Evolutionary conservation across 306 rosid species (phyloP).

Genomic region (Dryas drummondii): DNA sequence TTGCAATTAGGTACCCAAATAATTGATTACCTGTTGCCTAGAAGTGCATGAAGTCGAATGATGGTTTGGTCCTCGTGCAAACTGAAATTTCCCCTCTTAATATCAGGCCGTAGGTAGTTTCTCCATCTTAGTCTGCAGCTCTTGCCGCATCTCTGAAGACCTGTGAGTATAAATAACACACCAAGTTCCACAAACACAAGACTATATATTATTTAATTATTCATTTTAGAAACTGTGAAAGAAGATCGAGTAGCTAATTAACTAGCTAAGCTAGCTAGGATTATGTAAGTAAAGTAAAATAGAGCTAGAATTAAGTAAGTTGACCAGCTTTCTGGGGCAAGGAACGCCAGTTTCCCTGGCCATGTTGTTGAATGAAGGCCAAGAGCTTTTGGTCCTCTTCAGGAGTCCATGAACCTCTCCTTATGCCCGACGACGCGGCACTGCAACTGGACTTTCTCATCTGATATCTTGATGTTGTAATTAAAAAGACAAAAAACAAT

Average conservation of each 20-base stretch:
- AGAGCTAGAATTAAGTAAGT: too few species aligned
- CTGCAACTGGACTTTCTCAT: too few species aligned
- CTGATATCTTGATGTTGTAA: too few species aligned
- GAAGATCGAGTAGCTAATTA: background rate
- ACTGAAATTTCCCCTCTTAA: conserved; percentile 27
- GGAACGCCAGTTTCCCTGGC: conserved; percentile 27
- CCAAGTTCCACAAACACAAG: too few species aligned
- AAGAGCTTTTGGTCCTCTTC: conserved; percentile 32
- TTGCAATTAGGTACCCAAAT: too few species aligned
- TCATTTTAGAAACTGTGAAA: too few species aligned
- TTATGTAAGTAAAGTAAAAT: too few species aligned
- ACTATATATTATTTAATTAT: too few species aligned
- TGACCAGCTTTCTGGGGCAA: conserved; percentile 33
- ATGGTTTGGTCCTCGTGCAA: conserved; percentile 25
- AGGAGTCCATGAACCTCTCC: conserved; percentile 30
- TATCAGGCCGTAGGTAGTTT: conserved; percentile 26
- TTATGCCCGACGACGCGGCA: background rate
- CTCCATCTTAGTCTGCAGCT: conserved; percentile 30
- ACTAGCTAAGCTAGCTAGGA: too few species aligned
- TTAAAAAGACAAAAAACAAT: too few species aligned
- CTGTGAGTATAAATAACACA: background rate
- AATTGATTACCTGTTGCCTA: conserved; percentile 18
- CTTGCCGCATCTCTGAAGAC: conserved; percentile 24
- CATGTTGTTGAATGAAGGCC: conserved; percentile 18
- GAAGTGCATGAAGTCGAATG: conserved; percentile 26